Evolutionary conservation across 2,329 filamentous ascomycete species (phyloP), one percentile per base, ranked within the genome.

Genomic region (Epichloe elymi): DNA sequence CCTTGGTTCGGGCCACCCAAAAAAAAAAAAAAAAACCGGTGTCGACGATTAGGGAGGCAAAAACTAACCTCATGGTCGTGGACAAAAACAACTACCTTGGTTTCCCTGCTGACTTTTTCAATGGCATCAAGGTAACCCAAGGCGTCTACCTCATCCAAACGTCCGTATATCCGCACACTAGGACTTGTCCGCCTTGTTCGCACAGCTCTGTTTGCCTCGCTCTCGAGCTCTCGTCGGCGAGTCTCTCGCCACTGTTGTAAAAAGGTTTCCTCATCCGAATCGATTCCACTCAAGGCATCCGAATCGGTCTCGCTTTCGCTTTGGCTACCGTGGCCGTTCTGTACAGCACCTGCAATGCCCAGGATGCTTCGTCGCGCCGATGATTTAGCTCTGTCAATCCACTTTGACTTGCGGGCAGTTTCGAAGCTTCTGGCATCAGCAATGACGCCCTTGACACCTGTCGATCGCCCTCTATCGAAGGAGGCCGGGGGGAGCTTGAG

Each of bases 51-150:
- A 30, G 10, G 10, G 41, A 39, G 2, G 49, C 42, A n/a, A 48
- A 49, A 48, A 69, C 81, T 65, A 78, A 95, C 89, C 74, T 86
- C 78, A 54, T 86, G 79, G 63, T 96, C 89, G 66, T 89, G 93
- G 57, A 98, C 89, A 69, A 91, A 94, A 30, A 98, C 93, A 2
- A 96, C 85, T 2, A 97, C 90, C 3, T 86, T 78, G 0, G 88
- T 91, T 45, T 91, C 86, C 46, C 82, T 70, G 39, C 82, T 75
- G 4, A 91, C 88, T 69, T 88, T 93, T 70, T 98, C 93, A 59
- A 97, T 88, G 51, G 91, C 90, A 67, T 97, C 90, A n/a, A 98
- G 77, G 61, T 95, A 98, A 17, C 90, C 93, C 56, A 85, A 74
- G 7, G 88, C 91, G 71, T 97, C 90, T 1, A 97, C 93, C 53